Evolutionary conservation across 305 asterid genomes (phyloP).

Genomic region (Fraxinus xanthoxyloides): DNA sequence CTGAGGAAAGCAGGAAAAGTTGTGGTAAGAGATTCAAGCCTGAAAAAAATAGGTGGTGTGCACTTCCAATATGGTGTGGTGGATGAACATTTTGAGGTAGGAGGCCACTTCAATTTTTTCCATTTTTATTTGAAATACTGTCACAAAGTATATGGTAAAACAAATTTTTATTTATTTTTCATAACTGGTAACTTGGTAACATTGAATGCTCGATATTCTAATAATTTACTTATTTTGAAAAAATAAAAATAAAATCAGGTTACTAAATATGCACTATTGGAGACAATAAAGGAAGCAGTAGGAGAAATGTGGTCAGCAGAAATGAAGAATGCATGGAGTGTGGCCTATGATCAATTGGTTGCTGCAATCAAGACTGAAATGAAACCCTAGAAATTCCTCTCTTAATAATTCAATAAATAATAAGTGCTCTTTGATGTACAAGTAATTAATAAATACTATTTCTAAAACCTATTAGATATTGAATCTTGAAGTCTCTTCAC

Average conservation of each 20-base stretch:
- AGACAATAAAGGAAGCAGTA: conserved; percentile 66
- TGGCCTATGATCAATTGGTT: conserved; percentile 71
- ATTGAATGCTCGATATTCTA: neutral
- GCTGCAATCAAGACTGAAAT: conserved; percentile 71
- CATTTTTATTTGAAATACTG: neutral
- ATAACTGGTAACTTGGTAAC: neutral
- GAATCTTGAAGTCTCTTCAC: neutral
- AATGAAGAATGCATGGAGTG: conserved; percentile 75
- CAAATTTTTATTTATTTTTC: neutral
- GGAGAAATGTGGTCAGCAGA: conserved; percentile 75
- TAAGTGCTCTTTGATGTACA: no score
- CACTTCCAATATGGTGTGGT: conserved; percentile 71
- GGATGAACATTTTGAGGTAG: conserved; percentile 76
- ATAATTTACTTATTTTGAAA: neutral
- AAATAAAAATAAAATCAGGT: conserved; percentile 31
- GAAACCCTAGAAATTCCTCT: conserved; percentile 33
- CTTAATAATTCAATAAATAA: neutral
- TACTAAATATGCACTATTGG: conserved; percentile 66
- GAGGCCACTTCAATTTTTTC: neutral
- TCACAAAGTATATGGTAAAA: neutral
- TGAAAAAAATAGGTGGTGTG: conserved; percentile 51
- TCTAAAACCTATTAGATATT: neutral
- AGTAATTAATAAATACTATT: neutral
- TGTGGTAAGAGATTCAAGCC: conserved; percentile 63
- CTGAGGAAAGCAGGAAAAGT: conserved; percentile 76